These are phyloP conservation scores for Lepidium aucheri DNA, from an alignment of 345 rosid species.

Conservation along the genomic window DNA sequence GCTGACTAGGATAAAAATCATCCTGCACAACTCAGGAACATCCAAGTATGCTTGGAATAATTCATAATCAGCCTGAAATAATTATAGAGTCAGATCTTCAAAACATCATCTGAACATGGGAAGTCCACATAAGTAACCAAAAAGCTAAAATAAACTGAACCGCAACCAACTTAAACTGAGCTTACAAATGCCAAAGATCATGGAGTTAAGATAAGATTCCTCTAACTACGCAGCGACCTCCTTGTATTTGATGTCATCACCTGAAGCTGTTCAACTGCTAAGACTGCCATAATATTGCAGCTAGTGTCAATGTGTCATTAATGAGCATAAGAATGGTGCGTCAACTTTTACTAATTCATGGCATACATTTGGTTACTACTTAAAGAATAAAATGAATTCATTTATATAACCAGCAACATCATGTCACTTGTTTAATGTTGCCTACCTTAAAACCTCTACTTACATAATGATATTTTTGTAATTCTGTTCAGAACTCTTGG, in stretches of 20 bases:
- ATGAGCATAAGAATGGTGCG: slow-evolving; percentile 5
- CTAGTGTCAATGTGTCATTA: slow-evolving; percentile 3
- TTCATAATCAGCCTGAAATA: neutral
- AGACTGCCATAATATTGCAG: slow-evolving; percentile 46
- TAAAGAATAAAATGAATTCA: neutral
- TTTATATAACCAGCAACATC: neutral
- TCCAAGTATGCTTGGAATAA: slow-evolving; percentile 31
- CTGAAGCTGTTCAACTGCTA: slow-evolving; percentile 97
- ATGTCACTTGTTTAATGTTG: neutral
- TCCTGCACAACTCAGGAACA: slow-evolving; percentile 74
- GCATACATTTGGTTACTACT: neutral
- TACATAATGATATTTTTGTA: no score
- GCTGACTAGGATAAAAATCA: slow-evolving; percentile 77
- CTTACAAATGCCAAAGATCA: neutral
- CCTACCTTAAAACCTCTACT: neutral
- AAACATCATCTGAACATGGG: neutral
- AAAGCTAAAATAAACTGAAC: neutral
- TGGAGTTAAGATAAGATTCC: slow-evolving; percentile 32
- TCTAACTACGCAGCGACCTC: slow-evolving; percentile 95
- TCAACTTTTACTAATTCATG: neutral
- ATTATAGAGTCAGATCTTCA: neutral
- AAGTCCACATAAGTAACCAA: neutral
- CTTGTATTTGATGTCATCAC: slow-evolving; percentile 91
- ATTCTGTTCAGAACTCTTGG: neutral
- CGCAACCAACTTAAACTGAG: neutral